A percentile compares a stretch with the other conserved stretches of the same genome.
These are phyloP conservation scores for Halophytophthora polymorphica DNA, from an alignment of 352 stramenopile species.

Conservation along the genomic window DNA sequence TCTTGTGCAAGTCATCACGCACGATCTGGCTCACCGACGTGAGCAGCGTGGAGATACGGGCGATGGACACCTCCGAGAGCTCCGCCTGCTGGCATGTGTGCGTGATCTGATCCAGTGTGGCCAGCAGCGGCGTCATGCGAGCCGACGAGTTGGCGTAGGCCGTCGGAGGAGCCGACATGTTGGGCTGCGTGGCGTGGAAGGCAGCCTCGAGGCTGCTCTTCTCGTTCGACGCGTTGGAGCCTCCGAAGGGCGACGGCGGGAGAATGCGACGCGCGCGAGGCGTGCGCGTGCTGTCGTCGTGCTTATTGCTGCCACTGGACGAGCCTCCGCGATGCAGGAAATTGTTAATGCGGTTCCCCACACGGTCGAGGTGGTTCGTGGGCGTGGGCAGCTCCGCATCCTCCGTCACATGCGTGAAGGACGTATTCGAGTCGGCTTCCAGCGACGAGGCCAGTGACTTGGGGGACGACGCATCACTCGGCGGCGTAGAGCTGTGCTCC, in stretches of 20 bases:
- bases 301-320: constrained; percentile 3
- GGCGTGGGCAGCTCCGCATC: constrained; percentile 5
- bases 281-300: constrained; percentile 9
- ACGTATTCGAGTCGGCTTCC: constrained; percentile 17
- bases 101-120: constrained; percentile 43
- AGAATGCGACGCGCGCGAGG: constrained; percentile 15
- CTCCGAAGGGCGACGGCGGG: constrained; percentile 17
- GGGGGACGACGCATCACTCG: constrained; percentile 24
- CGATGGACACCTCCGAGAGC: constrained; percentile 59
- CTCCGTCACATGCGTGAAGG: constrained; percentile 21
- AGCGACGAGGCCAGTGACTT: constrained; percentile 20
- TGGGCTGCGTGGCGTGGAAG: constrained; percentile 21
- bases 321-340: constrained; percentile 28
- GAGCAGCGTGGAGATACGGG: constrained; percentile 62
- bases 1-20: constrained; percentile 55
- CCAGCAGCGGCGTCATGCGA: constrained; percentile 43
- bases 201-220: constrained; percentile 22
- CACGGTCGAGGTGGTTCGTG: constrained; percentile 11
- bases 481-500: constrained; percentile 15
- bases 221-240: constrained; percentile 20
- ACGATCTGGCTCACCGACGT: constrained; percentile 69
- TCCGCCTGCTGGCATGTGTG: constrained; percentile 57
- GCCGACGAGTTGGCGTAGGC: constrained; percentile 19
- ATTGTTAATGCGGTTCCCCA: constrained; percentile 29
- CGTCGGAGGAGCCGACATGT: constrained; percentile 8